Evolutionary conservation across 2,329 filamentous ascomycete species (phyloP), one percentile per base, ranked within the genome.

Genomic region (Byssochlamys sp.): DNA sequence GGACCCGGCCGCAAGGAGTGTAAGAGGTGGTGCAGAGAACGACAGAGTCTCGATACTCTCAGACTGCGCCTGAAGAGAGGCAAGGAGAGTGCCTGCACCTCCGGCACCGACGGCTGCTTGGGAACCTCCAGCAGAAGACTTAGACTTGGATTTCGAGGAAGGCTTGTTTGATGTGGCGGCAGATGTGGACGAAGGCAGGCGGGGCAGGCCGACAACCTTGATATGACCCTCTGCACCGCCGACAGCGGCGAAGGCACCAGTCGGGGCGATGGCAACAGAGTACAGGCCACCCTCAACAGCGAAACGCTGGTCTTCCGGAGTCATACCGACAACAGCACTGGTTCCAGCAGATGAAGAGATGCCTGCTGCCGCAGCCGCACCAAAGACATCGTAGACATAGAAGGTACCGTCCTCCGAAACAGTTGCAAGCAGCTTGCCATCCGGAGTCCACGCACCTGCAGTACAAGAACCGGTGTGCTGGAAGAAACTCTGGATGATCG

Each of bases 341-440:
- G 80, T 77, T 26, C 81, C 78, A 4, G 79, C 77, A 1, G 79
- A 78, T 26, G 81, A 77, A 1, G 78, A 77, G 12, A 86, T 71
- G 2, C 83, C 84, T 7, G 83, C 82, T 0, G 81, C 86, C 2
- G 87, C 86, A 1, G 89, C 89, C 25, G 85, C 82, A 53, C 90
- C 89, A 75, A 91, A 96, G 12, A 91, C 87, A 69, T 97, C 94
- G 84, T 90, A 96, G 26, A 96, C 91, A 71, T 91, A 92, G 58
- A 99, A 81, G 65, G 86, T 91, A 58, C 85, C 83, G 73, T 97
- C 92, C 70, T 97, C 92, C 50, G 87, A 86, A 3, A 97, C 90
- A 0, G 91, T 96, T 5, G 89, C 90, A 1, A 99, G 81, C 14
- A 97, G 78, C 29, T 85, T 85, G 55, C 94, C 94, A 71, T 96